A percentile compares a stretch with the other conserved stretches of the same genome.
Conservation (phyloP, 768 basidiomycete genomes). For the Russula griseocarnosa region DNA sequence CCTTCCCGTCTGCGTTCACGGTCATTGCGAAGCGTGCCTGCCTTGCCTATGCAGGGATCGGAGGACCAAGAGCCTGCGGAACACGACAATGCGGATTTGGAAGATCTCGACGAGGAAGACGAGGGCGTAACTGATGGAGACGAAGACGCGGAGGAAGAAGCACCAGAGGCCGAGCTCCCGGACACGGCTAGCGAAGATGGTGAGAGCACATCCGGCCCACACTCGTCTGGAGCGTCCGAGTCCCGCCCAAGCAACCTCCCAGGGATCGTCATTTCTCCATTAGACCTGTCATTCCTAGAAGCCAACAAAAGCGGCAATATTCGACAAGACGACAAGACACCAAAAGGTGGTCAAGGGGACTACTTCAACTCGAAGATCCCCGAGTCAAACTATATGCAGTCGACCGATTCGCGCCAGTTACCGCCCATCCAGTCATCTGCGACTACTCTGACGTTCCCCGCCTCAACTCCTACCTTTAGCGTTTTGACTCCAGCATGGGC, state of each 20-base stretch:
- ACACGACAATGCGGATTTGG: constrained; percentile 38
- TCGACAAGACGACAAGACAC: constrained; percentile 24
- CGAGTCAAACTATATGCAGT: constrained; percentile 6
- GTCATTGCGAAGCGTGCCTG: constrained; percentile 27
- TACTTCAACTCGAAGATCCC: constrained; percentile 34
- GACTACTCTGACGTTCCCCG: constrained; percentile 20
- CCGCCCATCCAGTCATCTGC: constrained; percentile 1
- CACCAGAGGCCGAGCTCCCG: constrained; percentile 16
- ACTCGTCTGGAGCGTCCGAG: neutral
- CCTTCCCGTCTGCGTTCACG: constrained; percentile 16
- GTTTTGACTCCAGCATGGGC: neutral
- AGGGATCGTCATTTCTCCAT: constrained; percentile 11
- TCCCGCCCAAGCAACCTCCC: constrained; percentile 11
- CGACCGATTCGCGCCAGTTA: neutral
- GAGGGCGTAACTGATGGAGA: constrained; percentile 33
- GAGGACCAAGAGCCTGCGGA: constrained; percentile 37
- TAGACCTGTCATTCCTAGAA: constrained; percentile 28
- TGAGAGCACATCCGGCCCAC: constrained; percentile 9
- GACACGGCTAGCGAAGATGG: constrained; percentile 26
- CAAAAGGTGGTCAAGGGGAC: constrained; percentile 24
- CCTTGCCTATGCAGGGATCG: constrained; percentile 33
- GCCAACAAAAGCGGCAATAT: constrained; percentile 13
- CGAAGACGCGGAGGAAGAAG: constrained; percentile 20
- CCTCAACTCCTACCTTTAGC: constrained; percentile 5
- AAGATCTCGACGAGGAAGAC: constrained; percentile 35